These are phyloP conservation scores for Parathielavia appendiculata DNA, from an alignment of 495 filamentous ascomycete genomes.

Conservation along the genomic window DNA sequence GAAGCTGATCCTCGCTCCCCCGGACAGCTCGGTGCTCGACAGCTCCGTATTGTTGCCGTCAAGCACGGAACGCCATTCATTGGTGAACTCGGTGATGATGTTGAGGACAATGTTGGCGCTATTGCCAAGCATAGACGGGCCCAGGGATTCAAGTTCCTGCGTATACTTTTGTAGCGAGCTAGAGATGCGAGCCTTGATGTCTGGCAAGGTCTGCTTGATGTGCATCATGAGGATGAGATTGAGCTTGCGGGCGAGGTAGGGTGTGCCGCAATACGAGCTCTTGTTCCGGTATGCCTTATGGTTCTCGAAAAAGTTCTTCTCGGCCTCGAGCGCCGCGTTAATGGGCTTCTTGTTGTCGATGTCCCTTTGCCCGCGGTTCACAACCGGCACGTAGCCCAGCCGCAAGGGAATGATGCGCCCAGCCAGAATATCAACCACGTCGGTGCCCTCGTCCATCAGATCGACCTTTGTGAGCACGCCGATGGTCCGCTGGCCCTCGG, in stretches of 20 bases:
- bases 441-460: slow-evolving; percentile 98
- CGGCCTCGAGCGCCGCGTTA: slow-evolving; percentile 84
- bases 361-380: slow-evolving; percentile 97
- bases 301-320: slow-evolving; percentile 97
- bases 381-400: slow-evolving; percentile 95
- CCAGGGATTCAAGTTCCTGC: slow-evolving; percentile 72
- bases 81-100: slow-evolving; percentile 98
- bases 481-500: slow-evolving; percentile 96
- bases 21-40: slow-evolving; percentile 88
- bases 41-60: slow-evolving; percentile 96
- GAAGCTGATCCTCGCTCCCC: slow-evolving; percentile 97
- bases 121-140: slow-evolving; percentile 95
- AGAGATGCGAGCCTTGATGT: slow-evolving; percentile 94
- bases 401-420: slow-evolving; percentile 95
- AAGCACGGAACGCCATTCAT: slow-evolving; percentile 92
- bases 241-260: slow-evolving; percentile 91
- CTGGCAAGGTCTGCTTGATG: slow-evolving; percentile 98
- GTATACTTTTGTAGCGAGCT: slow-evolving; percentile 89
- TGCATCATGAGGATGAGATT: slow-evolving; percentile 99
- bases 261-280: slow-evolving; percentile 95
- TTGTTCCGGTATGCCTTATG: slow-evolving; percentile 99
- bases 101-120: slow-evolving; percentile 93
- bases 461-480: slow-evolving; percentile 99
- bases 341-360: slow-evolving; percentile 97
- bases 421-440: slow-evolving; percentile 98